Conservation (phyloP, 1,139 yeast genomes). For the Pichia sp. region DNA sequence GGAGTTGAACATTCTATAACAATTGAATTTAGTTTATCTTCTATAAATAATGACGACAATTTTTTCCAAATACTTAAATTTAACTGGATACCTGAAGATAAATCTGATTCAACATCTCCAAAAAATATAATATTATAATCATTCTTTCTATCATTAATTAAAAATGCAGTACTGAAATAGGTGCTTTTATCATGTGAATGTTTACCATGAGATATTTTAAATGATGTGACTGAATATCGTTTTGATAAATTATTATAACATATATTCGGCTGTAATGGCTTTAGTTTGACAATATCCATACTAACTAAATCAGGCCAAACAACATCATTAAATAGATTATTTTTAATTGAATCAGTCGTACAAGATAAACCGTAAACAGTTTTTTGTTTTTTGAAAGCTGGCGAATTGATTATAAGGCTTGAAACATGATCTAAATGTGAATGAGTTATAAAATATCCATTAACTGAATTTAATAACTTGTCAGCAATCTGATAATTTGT, state of each 20-base stretch:
- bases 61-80: constrained; percentile 52
- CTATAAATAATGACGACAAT: constrained; percentile 42
- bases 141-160: constrained; percentile 20
- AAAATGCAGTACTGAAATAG: constrained; percentile 34
- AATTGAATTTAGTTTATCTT: constrained; percentile 42
- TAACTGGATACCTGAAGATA: too few relatives aligned
- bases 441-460: constrained; percentile 61
- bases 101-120: constrained; percentile 83
- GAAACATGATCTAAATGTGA: constrained; percentile 79
- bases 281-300: constrained; percentile 12
- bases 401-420: constrained; percentile 66
- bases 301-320: constrained; percentile 74
- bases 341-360: constrained; percentile 48
- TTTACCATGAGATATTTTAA: constrained; percentile 33
- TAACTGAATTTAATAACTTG: constrained; percentile 18
- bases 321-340: constrained; percentile 61
- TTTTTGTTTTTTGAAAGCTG: constrained; percentile 36
- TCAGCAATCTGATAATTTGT: constrained; percentile 17
- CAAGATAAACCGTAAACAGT: constrained; percentile 46
- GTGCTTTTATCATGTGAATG: constrained; percentile 5
- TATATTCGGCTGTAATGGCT: constrained; percentile 5
- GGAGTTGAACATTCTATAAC: constrained; percentile 73
- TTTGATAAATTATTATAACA: constrained; percentile 18
- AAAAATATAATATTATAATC: constrained; percentile 47
- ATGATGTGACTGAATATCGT: constrained; percentile 27